Evolutionary conservation across 768 basidiomycete genomes (phyloP).

Genomic region (Exsudoporus frostii): DNA sequence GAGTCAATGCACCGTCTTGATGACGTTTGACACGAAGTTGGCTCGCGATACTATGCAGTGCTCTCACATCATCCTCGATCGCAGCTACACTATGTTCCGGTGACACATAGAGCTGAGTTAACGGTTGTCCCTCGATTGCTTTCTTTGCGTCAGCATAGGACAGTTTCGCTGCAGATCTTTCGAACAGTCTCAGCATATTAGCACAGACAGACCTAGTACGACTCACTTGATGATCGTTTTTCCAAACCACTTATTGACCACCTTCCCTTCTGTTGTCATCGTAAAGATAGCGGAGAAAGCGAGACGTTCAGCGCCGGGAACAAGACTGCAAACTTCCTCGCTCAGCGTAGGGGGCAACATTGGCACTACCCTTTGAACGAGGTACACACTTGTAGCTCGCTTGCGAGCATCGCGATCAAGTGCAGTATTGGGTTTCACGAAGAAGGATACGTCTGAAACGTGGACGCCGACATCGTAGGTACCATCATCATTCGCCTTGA

Average conservation of each 20-base stretch:
- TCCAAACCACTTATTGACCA: slow-evolving; percentile 89
- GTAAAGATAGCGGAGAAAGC: slow-evolving; percentile 90
- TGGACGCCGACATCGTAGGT: slow-evolving; percentile 94
- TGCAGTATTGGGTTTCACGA: slow-evolving; percentile 94
- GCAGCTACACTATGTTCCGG: slow-evolving; percentile 58
- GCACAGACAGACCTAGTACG: background rate
- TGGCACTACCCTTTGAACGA: slow-evolving; percentile 92
- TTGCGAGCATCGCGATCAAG: slow-evolving; percentile 97
- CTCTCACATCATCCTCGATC: slow-evolving; percentile 73
- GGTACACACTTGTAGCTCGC: slow-evolving; percentile 94
- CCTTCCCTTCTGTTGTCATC: slow-evolving; percentile 74
- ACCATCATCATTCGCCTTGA: slow-evolving; percentile 87
- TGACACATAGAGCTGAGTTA: slow-evolving; percentile 50
- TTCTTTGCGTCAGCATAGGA: slow-evolving; percentile 80
- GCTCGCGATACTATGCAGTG: slow-evolving; percentile 64
- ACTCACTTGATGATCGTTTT: slow-evolving; percentile 86
- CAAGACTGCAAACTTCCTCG: slow-evolving; percentile 90
- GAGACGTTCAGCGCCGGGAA: slow-evolving; percentile 84
- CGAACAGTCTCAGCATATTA: background rate
- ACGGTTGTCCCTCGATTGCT: slow-evolving; percentile 69
- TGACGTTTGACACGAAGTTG: slow-evolving; percentile 71
- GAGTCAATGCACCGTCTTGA: slow-evolving; percentile 74
- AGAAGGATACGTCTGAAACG: slow-evolving; percentile 93
- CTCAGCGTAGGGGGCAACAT: slow-evolving; percentile 95
- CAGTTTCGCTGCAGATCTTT: slow-evolving; percentile 82